Conservation (phyloP, 768 basidiomycete species). For the Pulveroboletus sp. region DNA sequence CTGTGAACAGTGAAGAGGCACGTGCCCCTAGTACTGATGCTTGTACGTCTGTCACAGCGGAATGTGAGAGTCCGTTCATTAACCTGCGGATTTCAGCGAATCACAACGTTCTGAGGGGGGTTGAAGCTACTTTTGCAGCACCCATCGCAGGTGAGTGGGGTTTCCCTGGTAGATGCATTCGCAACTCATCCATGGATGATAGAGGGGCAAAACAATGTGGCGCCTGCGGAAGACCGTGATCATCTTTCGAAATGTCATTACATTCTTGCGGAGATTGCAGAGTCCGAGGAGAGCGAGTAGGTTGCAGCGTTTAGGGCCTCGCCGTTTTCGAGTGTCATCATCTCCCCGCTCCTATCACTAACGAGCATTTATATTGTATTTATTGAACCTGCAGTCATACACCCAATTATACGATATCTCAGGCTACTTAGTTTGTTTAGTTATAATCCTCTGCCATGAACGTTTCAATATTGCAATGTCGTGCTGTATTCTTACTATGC, state of each 20-base stretch:
- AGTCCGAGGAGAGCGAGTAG: slow-evolving; percentile 1
- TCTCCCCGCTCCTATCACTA: neutral
- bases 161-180: no score
- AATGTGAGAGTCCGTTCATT: no score
- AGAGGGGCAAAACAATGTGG: neutral
- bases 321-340: neutral
- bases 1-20: neutral
- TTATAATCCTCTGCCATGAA: no score
- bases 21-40: neutral
- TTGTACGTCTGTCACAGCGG: slow-evolving; percentile 1
- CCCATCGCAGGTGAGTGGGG: no score
- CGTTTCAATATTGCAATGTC: no score
- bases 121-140: neutral
- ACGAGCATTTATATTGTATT: neutral
- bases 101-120: neutral
- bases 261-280: slow-evolving; percentile 1
- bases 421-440: no score
- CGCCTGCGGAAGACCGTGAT: neutral
- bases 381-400: no score
- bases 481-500: no score
- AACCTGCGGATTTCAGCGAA: neutral
- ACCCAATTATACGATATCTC: no score
- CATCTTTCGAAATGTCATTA: slow-evolving; percentile 5
- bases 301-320: neutral
- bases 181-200: neutral